phyloP scores from a whole-genome alignment of 495 filamentous ascomycete species.

The Mytilinidion resinicola region DNA sequence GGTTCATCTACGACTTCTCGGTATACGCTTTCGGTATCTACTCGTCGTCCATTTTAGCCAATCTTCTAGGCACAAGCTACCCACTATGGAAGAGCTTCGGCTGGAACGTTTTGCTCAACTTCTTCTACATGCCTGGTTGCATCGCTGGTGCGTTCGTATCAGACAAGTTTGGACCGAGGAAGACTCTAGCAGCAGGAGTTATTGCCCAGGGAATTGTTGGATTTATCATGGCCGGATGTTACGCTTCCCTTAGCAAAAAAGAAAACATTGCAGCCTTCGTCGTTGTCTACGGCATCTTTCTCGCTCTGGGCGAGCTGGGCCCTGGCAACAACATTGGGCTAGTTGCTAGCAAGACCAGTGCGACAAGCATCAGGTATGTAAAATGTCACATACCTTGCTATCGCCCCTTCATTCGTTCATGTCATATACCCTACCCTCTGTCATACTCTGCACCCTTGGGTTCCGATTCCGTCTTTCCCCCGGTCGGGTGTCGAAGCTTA shows the following conservation, averaged over 20 bases:
- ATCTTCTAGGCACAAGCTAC: conserved; percentile 52
- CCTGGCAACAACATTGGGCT: conserved; percentile 91
- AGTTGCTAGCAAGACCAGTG: conserved; percentile 77
- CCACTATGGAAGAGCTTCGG: conserved; percentile 71
- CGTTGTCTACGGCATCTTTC: conserved; percentile 74
- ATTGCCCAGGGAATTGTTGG: conserved; percentile 67
- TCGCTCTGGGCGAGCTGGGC: conserved; percentile 75
- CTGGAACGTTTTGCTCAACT: conserved; percentile 77
- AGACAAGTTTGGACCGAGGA: conserved; percentile 69
- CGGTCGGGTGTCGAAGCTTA: background rate
- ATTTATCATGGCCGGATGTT: conserved; percentile 79
- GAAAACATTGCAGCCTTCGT: conserved; percentile 68
- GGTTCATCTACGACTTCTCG: conserved; percentile 90
- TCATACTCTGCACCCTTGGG: background rate
- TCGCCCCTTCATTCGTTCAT: background rate
- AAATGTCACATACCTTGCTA: no score
- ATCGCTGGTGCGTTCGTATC: conserved; percentile 65
- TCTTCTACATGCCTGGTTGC: conserved; percentile 82
- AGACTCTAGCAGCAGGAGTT: conserved; percentile 62
- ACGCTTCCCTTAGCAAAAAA: conserved; percentile 54
- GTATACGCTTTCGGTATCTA: conserved; percentile 77
- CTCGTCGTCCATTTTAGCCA: conserved; percentile 59
- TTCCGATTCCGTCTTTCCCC: background rate
- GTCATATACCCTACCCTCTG: background rate
- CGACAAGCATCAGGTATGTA: conserved; percentile 62